Evolutionary conservation across 2,329 filamentous ascomycete genomes (phyloP).

Genomic region (Claviceps humidiphila): DNA sequence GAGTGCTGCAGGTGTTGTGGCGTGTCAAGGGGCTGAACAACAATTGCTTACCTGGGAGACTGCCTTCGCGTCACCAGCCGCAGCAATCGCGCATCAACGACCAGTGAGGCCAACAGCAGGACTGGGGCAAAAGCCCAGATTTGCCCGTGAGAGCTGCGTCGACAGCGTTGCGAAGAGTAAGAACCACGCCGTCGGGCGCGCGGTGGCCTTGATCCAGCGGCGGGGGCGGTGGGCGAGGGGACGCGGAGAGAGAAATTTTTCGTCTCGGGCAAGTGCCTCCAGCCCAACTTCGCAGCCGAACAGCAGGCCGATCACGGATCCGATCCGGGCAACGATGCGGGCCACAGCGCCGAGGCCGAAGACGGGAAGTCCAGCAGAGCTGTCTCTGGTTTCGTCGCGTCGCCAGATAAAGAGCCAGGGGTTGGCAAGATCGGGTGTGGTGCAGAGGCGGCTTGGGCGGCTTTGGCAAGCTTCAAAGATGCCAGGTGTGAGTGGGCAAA

Average conservation of each 20-base stretch:
- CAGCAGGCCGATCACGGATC: conserved; percentile 3
- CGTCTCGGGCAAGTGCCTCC: conserved; percentile 11
- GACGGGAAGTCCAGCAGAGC: background rate
- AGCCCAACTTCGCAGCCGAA: conserved; percentile 7
- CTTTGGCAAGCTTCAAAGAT: background rate
- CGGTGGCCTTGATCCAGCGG: conserved; percentile 10
- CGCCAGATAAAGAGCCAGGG: conserved; percentile 2
- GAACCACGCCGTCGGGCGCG: conserved; percentile 3
- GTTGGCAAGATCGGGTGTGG: background rate
- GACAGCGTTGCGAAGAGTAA: background rate
- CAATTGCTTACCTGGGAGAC: background rate
- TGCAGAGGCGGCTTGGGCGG: background rate
- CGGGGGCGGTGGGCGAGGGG: conserved; percentile 1
- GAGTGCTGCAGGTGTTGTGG: background rate
- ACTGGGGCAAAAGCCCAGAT: background rate
- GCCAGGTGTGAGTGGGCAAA: conserved; percentile 6
- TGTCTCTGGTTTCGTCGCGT: background rate
- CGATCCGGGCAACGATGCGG: conserved; percentile 5
- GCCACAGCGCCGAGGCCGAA: conserved; percentile 6
- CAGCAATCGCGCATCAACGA: conserved; percentile 2
- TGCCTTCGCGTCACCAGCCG: conserved; percentile 1
- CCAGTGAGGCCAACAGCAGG: background rate
- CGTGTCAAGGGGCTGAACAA: background rate
- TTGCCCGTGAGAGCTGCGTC: background rate
- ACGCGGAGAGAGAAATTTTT: conserved; percentile 21